Conservation (phyloP, 2,329 filamentous ascomycete species). For the Colletotrichum costaricense region DNA sequence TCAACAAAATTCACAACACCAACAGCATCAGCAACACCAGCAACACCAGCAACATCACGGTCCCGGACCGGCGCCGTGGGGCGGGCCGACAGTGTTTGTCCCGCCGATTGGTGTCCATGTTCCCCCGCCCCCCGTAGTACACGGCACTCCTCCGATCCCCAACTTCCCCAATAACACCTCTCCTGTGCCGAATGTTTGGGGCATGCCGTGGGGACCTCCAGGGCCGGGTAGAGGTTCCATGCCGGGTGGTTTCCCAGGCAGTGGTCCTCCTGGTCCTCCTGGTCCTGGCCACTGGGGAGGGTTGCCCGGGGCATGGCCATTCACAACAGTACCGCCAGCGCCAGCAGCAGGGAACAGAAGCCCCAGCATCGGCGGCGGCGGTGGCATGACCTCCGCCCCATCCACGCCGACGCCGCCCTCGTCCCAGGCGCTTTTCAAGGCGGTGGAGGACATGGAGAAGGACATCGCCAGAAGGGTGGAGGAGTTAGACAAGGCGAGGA, state of each 20-base stretch:
- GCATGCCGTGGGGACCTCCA: slow-evolving; percentile 12
- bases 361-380: neutral
- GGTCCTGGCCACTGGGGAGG: slow-evolving; percentile 14
- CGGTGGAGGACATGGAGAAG: slow-evolving; percentile 12
- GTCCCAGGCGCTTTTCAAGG: slow-evolving; percentile 14
- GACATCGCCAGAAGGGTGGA: slow-evolving; percentile 27
- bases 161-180: slow-evolving; percentile 1
- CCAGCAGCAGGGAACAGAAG: neutral
- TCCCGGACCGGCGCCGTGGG: slow-evolving; percentile 5
- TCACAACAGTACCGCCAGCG: neutral
- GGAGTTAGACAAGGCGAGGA: slow-evolving; percentile 27
- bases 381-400: neutral
- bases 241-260: neutral
- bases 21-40: slow-evolving; percentile 9
- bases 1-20: neutral
- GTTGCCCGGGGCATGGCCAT: slow-evolving; percentile 16
- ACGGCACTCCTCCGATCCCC: slow-evolving; percentile 5
- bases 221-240: neutral
- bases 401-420: slow-evolving; percentile 8
- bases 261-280: neutral
- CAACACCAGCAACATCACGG: slow-evolving; percentile 23
- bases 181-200: neutral
- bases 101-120: slow-evolving; percentile 17
- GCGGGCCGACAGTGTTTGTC: slow-evolving; percentile 8
- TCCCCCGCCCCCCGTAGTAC: neutral